A percentile compares a stretch with the other conserved stretches of the same genome.
phyloP scores from a whole-genome alignment of 2,329 filamentous ascomycete species.

The Chrysosporium queenslandicum region DNA sequence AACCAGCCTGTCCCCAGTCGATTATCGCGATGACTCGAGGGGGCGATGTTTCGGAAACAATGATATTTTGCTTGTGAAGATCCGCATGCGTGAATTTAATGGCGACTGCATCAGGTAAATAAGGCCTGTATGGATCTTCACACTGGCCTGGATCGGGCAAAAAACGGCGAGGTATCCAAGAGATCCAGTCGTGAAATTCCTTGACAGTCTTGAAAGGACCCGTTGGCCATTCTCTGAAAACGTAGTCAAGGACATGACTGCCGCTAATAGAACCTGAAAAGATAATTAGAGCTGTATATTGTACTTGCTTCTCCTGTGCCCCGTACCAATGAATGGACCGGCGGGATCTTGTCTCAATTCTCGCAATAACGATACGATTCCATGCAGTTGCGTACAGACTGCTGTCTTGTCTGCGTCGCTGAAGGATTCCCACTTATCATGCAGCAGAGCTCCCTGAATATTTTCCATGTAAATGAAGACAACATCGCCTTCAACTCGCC shows the following conservation, averaged over 20 bases:
- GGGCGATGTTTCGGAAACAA: constrained; percentile 19
- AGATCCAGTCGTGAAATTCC: constrained; percentile 28
- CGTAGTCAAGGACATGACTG: constrained; percentile 20
- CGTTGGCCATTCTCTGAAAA: constrained; percentile 16
- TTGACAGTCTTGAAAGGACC: constrained; percentile 24
- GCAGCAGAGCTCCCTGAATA: constrained; percentile 22
- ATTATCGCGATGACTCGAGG: constrained; percentile 21
- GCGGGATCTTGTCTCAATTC: constrained; percentile 21
- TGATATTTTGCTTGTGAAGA: constrained; percentile 20
- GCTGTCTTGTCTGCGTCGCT: constrained; percentile 12
- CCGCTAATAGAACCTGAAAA: constrained; percentile 17
- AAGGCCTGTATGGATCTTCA: constrained; percentile 22
- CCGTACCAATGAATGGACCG: constrained; percentile 23
- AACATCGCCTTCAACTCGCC: constrained; percentile 21
- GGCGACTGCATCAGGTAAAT: constrained; percentile 23
- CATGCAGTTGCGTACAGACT: constrained; percentile 17
- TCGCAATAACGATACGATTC: constrained; percentile 19
- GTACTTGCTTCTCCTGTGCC: background rate
- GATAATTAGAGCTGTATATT: background rate
- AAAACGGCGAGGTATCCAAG: constrained; percentile 17
- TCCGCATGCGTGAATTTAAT: constrained; percentile 27
- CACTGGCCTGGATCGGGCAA: constrained; percentile 12
- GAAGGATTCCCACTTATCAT: constrained; percentile 22
- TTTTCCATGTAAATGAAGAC: constrained; percentile 30
- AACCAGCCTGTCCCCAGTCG: constrained; percentile 22